Evolutionary conservation across 495 filamentous ascomycete genomes (phyloP).

Genomic region (Geopyxis carbonaria): DNA sequence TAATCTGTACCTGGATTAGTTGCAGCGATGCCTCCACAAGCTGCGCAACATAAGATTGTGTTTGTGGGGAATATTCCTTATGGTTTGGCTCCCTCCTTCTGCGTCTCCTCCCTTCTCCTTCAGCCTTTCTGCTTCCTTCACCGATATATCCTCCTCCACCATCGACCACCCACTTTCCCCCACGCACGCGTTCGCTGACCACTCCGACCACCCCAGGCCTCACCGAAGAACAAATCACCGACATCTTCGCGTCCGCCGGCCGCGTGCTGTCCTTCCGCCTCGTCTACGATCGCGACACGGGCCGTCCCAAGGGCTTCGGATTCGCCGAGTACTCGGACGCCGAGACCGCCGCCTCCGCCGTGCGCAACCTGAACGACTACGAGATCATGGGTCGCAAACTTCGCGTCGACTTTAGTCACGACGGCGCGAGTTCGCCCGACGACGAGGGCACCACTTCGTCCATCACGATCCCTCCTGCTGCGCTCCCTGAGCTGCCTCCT

Average conservation of each 20-base stretch:
- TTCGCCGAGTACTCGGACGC: slow-evolving; percentile 85
- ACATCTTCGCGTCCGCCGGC: slow-evolving; percentile 75
- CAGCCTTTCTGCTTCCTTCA: too few relatives aligned
- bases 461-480: slow-evolving; percentile 7
- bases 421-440: slow-evolving; percentile 36
- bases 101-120: too few relatives aligned
- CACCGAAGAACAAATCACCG: slow-evolving; percentile 83
- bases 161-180: too few relatives aligned
- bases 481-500: slow-evolving; percentile 42
- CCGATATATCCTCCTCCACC: too few relatives aligned
- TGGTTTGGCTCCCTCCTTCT: slow-evolving; percentile 26
- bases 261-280: slow-evolving; percentile 83
- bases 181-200: slow-evolving; percentile 6
- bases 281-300: slow-evolving; percentile 90
- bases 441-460: slow-evolving; percentile 27
- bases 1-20: too few relatives aligned
- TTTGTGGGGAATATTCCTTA: slow-evolving; percentile 80
- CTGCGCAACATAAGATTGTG: too few relatives aligned
- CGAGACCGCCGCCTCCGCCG: slow-evolving; percentile 83
- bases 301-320: slow-evolving; percentile 87
- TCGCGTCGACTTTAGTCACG: slow-evolving; percentile 86
- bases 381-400: slow-evolving; percentile 92
- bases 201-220: slow-evolving; percentile 49
- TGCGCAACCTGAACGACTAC: slow-evolving; percentile 89
- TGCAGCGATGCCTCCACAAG: too few relatives aligned